Base-by-base conservation (phyloP, 2,329 filamentous ascomycete genomes). In the Dothideomycetes sp. region DNA sequence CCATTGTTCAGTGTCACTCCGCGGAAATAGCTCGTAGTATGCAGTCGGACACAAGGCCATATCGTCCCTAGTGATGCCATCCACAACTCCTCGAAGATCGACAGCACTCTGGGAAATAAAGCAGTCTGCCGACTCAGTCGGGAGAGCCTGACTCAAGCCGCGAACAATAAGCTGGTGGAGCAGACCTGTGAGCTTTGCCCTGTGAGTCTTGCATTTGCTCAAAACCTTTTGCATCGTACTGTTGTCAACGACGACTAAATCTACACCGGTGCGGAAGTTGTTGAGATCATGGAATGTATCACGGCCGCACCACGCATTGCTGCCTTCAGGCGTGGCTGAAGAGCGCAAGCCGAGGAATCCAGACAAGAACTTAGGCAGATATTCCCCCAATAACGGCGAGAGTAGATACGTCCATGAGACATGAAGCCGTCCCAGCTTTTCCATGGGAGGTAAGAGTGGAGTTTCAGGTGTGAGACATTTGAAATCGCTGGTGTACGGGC, bases 341-440 rank as follows among this genome's bases (percentile, higher is more conserved):
- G 34, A 29, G 12, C 49, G 50, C 17, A 67, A 36, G 0, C 60
- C 58, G 12, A 69, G 47, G 5, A 49, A 31, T 8, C 48, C 40
- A 4, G 47, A 44, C 3, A 69, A 3, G 31, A 55, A 54, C 1
- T 45, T 42, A 1, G 67, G 66, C 5, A 67, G 48, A 41, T 60
- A 56, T 5, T 53, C 49, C 8, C 52, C 57, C 4, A 67, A 35
- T 5, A 67, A 44, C 0, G 66, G 62, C 3, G 45, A 47, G 1
- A 70, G 57, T 4, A 70, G 58, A 39, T 58, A 70, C 0, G 47
- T 49, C 64, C 61, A 69, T 1, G 65, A 66, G 19, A 70, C 63
- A 2, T 59, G 54, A 1, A 70, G 54, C 5, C 55, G 50, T 14
- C 53, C 52, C 2, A 56, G 50, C 5, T 54, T 55, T 37, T 69